These are phyloP conservation scores for Corylus heterophylla DNA, from an alignment of 306 rosid species.

Conservation along the genomic window DNA sequence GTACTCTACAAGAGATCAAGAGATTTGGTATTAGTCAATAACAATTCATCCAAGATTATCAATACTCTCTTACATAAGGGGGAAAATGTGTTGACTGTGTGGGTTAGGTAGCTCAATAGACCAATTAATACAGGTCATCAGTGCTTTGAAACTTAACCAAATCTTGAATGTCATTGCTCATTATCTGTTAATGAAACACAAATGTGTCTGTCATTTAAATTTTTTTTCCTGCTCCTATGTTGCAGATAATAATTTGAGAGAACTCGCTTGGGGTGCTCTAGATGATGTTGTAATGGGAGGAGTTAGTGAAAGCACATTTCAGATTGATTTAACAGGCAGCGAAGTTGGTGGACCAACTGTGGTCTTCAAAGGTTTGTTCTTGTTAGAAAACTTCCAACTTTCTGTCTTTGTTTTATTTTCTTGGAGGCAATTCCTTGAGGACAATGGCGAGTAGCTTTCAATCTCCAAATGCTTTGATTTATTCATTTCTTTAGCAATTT, in stretches of 20 bases:
- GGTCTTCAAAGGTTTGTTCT: slow-evolving; percentile 70
- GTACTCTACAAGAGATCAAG: background rate
- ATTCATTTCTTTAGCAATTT: slow-evolving; percentile 11
- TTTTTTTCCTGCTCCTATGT: slow-evolving; percentile 14
- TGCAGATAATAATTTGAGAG: slow-evolving; percentile 55
- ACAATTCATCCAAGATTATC: background rate
- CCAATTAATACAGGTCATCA: background rate
- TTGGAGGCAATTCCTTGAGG: slow-evolving; percentile 7
- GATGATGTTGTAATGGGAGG: slow-evolving; percentile 99
- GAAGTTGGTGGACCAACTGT: slow-evolving; percentile 85
- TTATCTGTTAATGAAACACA: slow-evolving; percentile 4
- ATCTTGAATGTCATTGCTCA: slow-evolving; percentile 8
- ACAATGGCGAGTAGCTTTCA: slow-evolving; percentile 2
- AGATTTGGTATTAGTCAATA: background rate
- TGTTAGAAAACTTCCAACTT: slow-evolving; percentile 29
- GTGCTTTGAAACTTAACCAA: background rate
- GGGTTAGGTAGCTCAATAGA: slow-evolving; percentile 8
- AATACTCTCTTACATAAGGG: slow-evolving; percentile 5
- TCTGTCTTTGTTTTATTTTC: slow-evolving; percentile 11
- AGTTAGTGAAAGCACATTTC: slow-evolving; percentile 87
- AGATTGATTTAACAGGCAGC: slow-evolving; percentile 66
- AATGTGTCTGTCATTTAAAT: background rate
- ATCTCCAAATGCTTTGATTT: slow-evolving; percentile 28
- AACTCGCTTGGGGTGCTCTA: slow-evolving; percentile 87
- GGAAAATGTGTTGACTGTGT: slow-evolving; percentile 1